phyloP scores from a whole-genome alignment of 2,329 filamentous ascomycete species.

The Alternaria metachromatica region DNA sequence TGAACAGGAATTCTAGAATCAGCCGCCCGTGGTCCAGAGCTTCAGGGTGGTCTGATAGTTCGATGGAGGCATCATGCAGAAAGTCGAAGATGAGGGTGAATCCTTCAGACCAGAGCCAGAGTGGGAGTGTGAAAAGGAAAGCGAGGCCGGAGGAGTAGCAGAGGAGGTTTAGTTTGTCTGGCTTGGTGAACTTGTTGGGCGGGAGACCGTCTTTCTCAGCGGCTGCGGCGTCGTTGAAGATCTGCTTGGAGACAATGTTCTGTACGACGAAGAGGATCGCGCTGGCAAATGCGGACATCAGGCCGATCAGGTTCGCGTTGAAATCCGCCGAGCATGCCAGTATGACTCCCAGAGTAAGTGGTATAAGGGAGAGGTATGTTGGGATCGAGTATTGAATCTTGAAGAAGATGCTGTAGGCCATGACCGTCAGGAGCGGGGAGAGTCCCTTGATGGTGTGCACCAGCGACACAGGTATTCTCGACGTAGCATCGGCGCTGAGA shows the following conservation, averaged over 20 bases:
- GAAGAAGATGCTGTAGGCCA: conserved; percentile 90
- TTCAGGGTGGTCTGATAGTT: conserved; percentile 77
- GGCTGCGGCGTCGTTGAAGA: conserved; percentile 92
- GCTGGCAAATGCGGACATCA: conserved; percentile 86
- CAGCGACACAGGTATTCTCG: conserved; percentile 92
- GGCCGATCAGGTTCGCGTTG: conserved; percentile 86
- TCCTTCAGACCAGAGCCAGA: conserved; percentile 94
- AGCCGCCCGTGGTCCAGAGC: conserved; percentile 69
- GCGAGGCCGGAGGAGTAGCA: conserved; percentile 97
- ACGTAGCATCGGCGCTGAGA: conserved; percentile 89
- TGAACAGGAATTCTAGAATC: conserved; percentile 89
- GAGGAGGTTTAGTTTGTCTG: conserved; percentile 95
- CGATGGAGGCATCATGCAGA: conserved; percentile 78
- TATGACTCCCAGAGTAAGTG: conserved; percentile 92
- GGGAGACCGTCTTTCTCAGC: conserved; percentile 75
- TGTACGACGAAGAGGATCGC: conserved; percentile 96
- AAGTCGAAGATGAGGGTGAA: conserved; percentile 78
- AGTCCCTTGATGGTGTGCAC: conserved; percentile 99
- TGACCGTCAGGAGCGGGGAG: conserved; percentile 91
- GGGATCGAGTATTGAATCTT: conserved; percentile 84
- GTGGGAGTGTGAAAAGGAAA: conserved; percentile 83
- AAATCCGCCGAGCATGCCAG: conserved; percentile 94
- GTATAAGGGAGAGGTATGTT: conserved; percentile 78
- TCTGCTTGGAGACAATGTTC: conserved; percentile 97
- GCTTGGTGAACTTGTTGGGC: conserved; percentile 70